Percentiles rank a stretch among this genome's conserved stretches.
These are phyloP conservation scores for Yamadazyma dushanensis DNA, from an alignment of 1,139 yeast genomes.

Conservation along the genomic window DNA sequence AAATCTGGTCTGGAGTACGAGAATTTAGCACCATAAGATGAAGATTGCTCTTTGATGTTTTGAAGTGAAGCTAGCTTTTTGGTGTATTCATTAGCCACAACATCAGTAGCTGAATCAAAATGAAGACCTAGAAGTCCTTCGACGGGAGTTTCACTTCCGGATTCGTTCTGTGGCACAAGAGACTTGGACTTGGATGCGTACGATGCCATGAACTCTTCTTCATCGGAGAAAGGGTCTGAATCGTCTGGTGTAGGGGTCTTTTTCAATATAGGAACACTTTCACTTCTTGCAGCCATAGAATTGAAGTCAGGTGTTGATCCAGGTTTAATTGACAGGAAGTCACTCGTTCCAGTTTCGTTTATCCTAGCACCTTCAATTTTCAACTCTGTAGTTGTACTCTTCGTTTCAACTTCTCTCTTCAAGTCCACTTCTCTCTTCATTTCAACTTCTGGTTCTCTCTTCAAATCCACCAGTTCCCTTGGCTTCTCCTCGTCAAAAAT, in stretches of 20 bases:
- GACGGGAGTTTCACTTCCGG: background rate
- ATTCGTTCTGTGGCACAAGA: background rate
- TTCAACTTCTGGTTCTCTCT: no score
- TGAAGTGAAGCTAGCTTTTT: conserved; percentile 8
- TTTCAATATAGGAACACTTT: background rate
- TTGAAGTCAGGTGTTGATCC: no score
- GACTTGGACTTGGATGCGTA: background rate
- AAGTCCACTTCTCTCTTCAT: no score
- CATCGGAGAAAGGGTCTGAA: conserved; percentile 38
- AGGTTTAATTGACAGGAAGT: no score
- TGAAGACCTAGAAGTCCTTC: background rate
- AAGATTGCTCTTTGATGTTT: conserved; percentile 5
- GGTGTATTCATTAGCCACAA: conserved; percentile 8
- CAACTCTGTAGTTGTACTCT: no score
- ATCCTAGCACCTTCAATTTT: no score
- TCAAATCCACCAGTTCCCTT: background rate
- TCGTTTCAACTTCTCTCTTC: no score
- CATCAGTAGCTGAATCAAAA: background rate
- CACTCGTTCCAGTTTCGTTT: no score
- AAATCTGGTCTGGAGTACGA: conserved; percentile 49
- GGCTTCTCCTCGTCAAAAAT: conserved; percentile 4
- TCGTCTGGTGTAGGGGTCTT: background rate
- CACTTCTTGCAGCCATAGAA: background rate
- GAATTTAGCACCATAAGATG: conserved; percentile 27
- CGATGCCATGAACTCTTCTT: conserved; percentile 22